Base-by-base conservation (phyloP, 2,329 filamentous ascomycete species). In the Trichoderma pleuroti region DNA sequence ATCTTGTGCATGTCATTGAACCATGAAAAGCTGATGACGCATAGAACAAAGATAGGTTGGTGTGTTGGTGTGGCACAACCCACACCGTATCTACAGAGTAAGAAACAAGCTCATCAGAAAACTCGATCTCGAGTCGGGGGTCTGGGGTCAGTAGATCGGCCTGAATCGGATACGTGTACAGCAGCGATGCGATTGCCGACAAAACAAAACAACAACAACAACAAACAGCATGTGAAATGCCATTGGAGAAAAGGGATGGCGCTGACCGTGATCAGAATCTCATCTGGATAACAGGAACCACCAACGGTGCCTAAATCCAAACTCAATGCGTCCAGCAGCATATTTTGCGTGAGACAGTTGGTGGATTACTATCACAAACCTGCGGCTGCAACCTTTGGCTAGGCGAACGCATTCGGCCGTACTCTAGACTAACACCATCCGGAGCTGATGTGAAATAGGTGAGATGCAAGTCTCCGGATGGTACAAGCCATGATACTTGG, bases 41-140 rank as follows among this genome's bases (percentile, higher is more conserved):
- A 56, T 32, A 56, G 14, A 16, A 57, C n/a, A n/a, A n/a, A n/a
- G n/a, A n/a, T n/a, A 8, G 39, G 18, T 10, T 16, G 39, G 39
- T 42, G 39, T 42, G 49, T 34, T 64, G 61, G 49, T 66, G 63
- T 66, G 63, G 52, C 34, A 66, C 60, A n/a, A 36, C 63, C 32
- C 63, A 56, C 63, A 30, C 32, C 16, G 12, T 52, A 52, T 14
- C 2, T 39, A 42, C 39, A 16, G 39, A 42, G 39, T 42, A 14
- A 46, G 39, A 39, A 56, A 11, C 18, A 52, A 52, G 21, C 46
- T 52, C 21, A 24, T 24, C 21, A 52, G 7, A 39, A 30, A 30
- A 52, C 61, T 52, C 61, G 61, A 64, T 64, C 28, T 52, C 21
- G 39, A 64, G 61, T 49, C 18, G n/a, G 39, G 6, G 11, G 39